Evolutionary conservation across 495 filamentous ascomycete species (phyloP), one percentile per base, ranked within the genome.

Genomic region (Pseudevernia furfuracea): DNA sequence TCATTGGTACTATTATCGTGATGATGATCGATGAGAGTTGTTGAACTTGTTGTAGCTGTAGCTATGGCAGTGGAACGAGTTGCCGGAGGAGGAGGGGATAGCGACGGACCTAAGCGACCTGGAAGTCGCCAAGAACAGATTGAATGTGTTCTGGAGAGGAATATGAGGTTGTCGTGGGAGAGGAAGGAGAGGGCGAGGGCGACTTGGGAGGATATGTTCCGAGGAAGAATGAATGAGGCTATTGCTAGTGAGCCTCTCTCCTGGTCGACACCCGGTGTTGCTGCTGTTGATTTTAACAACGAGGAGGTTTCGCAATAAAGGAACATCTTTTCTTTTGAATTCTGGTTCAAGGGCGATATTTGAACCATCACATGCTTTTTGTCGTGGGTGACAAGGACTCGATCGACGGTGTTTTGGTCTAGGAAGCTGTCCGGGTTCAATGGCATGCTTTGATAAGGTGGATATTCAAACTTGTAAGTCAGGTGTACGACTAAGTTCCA

Each of bases 321-420:
- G 34, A 68, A 62, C 15, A 21, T 43, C 60, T 66, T 68, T 25
- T 66, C 59, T 60, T 63, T 67, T 36, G 39, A 30, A 36, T 32
- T 56, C 55, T 60, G 48, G 19, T 12, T 43, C 10, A 12, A n/a
- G 30, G 2, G 12, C 30, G 49, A 63, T 17, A 67, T 28, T 38
- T 70, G 68, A 10, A 65, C 57, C 28, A 70, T 56, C 4, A 68
- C 4, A 44, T 67, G 61, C 58, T 64, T 68, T 60, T 68, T 68
- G 58, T 70, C 66, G 28, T 58, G 44, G n/a, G 66, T 65, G 28
- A 52, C n/a, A 34, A 70, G 61, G 21, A 70, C 43, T 19, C 37
- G 25, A 28, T 64, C 59, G 34, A 70, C 58, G 23, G 38, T 60
- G 23, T 44, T n/a, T 49, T 57, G 30, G 39, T 63, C 55, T 28